These are phyloP conservation scores for Fusarium fracticaudum DNA, from an alignment of 2,329 filamentous ascomycete species.

Conservation along the genomic window DNA sequence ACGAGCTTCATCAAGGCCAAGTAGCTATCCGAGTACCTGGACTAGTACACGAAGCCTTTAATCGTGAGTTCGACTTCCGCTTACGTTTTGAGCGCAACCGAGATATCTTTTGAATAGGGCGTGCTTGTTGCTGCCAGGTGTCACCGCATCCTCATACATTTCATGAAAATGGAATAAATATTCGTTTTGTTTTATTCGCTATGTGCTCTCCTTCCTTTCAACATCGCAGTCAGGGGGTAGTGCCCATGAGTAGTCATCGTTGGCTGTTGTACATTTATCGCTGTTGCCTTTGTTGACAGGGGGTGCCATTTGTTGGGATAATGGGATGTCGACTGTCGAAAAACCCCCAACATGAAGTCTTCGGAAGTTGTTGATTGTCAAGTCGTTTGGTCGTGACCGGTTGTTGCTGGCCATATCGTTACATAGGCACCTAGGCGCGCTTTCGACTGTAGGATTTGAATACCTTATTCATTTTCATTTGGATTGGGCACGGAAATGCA, in stretches of 20 bases:
- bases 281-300: not conserved
- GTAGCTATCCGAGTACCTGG: not conserved
- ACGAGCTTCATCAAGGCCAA: accelerated
- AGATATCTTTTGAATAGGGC: not conserved
- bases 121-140: not conserved
- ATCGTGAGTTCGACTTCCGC: not conserved
- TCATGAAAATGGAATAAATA: too few species aligned
- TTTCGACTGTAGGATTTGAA: too few species aligned
- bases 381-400: not conserved
- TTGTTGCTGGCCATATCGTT: too few species aligned
- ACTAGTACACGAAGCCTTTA: accelerated
- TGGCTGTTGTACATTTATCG: not conserved
- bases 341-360: not conserved
- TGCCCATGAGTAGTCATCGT: not conserved
- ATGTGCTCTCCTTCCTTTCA: not conserved
- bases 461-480: too few species aligned
- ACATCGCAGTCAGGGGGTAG: not conserved
- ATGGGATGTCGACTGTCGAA: not conserved
- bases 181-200: not conserved
- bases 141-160: not conserved
- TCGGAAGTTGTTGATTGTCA: not conserved
- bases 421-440: too few species aligned
- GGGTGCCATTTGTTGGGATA: not conserved
- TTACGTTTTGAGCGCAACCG: not conserved
- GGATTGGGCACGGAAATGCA: too few species aligned